Conservation (phyloP, 2,329 filamentous ascomycete species). For the Phaeophleospora eucalypticola region DNA sequence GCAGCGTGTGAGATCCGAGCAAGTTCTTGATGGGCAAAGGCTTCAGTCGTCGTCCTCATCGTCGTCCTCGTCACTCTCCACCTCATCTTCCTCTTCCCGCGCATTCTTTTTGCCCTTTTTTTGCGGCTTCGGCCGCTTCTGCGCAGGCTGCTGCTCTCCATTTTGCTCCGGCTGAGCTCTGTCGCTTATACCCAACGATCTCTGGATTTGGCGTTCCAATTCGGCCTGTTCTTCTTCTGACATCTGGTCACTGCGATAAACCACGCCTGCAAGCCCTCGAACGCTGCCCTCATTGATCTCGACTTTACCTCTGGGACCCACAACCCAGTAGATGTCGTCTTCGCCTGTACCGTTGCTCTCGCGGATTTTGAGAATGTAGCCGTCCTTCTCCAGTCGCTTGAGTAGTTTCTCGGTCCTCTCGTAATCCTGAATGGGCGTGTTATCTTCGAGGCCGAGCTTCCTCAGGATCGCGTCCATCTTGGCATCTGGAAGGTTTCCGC, state of each 20-base stretch:
- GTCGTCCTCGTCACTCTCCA: constrained; percentile 12
- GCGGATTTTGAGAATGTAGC: constrained; percentile 71
- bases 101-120: constrained; percentile 11
- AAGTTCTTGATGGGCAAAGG: neutral
- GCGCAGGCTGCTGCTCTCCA: constrained; percentile 2
- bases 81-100: constrained; percentile 14
- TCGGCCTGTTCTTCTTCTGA: constrained; percentile 28
- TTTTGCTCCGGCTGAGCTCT: neutral
- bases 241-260: constrained; percentile 41
- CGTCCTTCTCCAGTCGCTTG: constrained; percentile 71
- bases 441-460: constrained; percentile 70
- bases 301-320: constrained; percentile 79
- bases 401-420: constrained; percentile 74
- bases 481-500: constrained; percentile 69
- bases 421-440: constrained; percentile 52
- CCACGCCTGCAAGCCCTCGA: constrained; percentile 59
- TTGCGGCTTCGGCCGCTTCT: constrained; percentile 4
- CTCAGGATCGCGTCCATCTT: constrained; percentile 73
- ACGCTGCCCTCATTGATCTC: constrained; percentile 79
- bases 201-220: constrained; percentile 31
- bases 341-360: constrained; percentile 65
- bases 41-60: constrained; percentile 6
- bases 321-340: constrained; percentile 72
- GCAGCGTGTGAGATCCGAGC: neutral
- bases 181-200: constrained; percentile 31